Evolutionary conservation across 2,329 filamentous ascomycete genomes (phyloP), one percentile per base, ranked within the genome.

Genomic region (Alternaria postmessia): DNA sequence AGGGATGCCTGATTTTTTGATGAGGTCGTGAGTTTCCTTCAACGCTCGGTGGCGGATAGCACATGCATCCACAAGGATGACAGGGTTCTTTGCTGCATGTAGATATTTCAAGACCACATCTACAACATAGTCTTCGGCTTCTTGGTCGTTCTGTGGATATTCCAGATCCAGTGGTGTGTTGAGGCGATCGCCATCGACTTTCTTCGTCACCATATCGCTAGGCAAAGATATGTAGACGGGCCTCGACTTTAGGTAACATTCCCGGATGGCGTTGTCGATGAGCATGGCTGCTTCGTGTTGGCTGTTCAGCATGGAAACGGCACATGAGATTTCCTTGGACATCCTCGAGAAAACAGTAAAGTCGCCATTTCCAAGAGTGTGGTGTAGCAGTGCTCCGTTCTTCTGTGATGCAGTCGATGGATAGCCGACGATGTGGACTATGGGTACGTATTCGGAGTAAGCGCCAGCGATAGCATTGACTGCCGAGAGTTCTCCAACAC

Each of bases 191-290:
- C 91, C 92, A 74, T 94, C 89, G 24, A 96, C 81, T 79, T 94
- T 91, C 75, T 88, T 86, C 67, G 88, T 82, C 9, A 91, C 88
- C 84, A 95, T 91, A 74, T 96, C 92, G 16, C 91, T 92, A 3
- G 93, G 92, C 8, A 96, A 82, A 74, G 89, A 89, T 69, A 96
- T 88, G 79, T 96, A 96, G 51, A 96, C 91, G 3, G 93, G 93
- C 20, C 91, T 86, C 62, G 89, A 92, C 57, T 86, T 83, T 44
- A 92, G 79, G 81, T 87, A 92, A 76, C 92, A 95, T 78, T 93
- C 85, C 32, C 86, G 86, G 28, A 96, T 84, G 4, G 90, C 88
- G 70, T 91, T 85, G 75, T 96, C 93, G 68, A 96, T 94, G 71
- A 93, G 87, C 14, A 83, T 81, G 9, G 92, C 89, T 42, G 91